phyloP scores from a whole-genome alignment of 2,329 filamentous ascomycete genomes.

The Catunica adiposa region DNA sequence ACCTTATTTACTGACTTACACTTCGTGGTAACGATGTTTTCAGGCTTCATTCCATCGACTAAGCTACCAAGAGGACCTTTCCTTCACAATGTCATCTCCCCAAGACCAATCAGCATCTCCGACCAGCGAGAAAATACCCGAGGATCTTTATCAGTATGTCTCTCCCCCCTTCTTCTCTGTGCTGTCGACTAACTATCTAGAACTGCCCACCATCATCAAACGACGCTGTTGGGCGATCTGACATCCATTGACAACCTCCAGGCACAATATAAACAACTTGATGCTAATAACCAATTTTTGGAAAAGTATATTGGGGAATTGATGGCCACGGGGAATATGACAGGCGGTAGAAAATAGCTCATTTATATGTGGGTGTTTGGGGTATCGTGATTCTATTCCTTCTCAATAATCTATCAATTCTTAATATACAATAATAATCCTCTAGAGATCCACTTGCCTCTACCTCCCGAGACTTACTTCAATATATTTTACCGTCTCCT shows the following conservation, averaged over 20 bases:
- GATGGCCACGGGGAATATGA: slow-evolving; percentile 71
- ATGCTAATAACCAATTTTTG: slow-evolving; percentile 90
- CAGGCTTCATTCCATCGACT: too few species aligned
- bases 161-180: background rate
- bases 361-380: background rate
- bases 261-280: slow-evolving; percentile 88
- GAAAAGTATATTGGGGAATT: slow-evolving; percentile 97
- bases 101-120: background rate
- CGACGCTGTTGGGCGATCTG: slow-evolving; percentile 74
- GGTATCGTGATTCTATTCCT: background rate
- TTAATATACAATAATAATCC: background rate
- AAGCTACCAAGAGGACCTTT: background rate
- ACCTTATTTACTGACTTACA: background rate
- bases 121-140: background rate
- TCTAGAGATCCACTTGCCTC: too few species aligned
- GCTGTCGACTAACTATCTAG: slow-evolving; percentile 28
- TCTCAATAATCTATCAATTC: too few species aligned
- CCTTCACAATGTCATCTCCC: background rate
- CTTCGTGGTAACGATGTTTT: too few species aligned
- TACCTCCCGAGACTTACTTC: too few species aligned
- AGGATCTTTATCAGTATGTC: background rate
- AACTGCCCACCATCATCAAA: slow-evolving; percentile 77
- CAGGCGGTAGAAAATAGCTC: slow-evolving; percentile 37
- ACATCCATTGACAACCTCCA: slow-evolving; percentile 90
- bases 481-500: slow-evolving; percentile 22